phyloP scores from a whole-genome alignment of 441 rosid species.

The Biscutella laevigata region DNA sequence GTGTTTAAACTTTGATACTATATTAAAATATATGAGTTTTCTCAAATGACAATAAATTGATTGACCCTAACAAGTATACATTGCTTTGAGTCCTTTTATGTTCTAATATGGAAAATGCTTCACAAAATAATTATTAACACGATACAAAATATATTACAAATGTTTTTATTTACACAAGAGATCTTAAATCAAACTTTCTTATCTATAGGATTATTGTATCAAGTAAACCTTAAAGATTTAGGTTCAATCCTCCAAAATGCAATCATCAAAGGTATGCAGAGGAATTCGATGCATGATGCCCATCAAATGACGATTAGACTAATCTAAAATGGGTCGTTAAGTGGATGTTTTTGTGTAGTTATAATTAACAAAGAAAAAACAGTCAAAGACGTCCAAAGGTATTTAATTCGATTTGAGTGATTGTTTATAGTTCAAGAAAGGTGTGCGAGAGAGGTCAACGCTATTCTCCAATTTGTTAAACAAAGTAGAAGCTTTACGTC shows the following conservation, averaged over 20 bases:
- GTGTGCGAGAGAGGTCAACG: slow-evolving; percentile 20
- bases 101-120: too few species aligned
- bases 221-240: too few species aligned
- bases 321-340: background rate
- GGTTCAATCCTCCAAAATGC: too few species aligned
- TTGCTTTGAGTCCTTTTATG: too few species aligned
- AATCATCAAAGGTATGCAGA: background rate
- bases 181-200: background rate
- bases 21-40: too few species aligned
- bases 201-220: background rate
- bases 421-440: slow-evolving; percentile 15
- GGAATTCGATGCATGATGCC: background rate
- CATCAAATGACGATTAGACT: background rate
- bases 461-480: slow-evolving; percentile 11
- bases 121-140: too few species aligned
- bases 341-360: background rate
- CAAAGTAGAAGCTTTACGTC: slow-evolving; percentile 20
- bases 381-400: slow-evolving; percentile 4
- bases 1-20: too few species aligned
- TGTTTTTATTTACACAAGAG: background rate
- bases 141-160: too few species aligned
- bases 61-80: too few species aligned
- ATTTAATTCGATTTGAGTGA: slow-evolving; percentile 9
- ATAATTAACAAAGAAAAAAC: background rate
- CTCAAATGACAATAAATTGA: too few species aligned